Conservation (phyloP, 2,329 filamentous ascomycete genomes). For the Aspergillus sergii region DNA sequence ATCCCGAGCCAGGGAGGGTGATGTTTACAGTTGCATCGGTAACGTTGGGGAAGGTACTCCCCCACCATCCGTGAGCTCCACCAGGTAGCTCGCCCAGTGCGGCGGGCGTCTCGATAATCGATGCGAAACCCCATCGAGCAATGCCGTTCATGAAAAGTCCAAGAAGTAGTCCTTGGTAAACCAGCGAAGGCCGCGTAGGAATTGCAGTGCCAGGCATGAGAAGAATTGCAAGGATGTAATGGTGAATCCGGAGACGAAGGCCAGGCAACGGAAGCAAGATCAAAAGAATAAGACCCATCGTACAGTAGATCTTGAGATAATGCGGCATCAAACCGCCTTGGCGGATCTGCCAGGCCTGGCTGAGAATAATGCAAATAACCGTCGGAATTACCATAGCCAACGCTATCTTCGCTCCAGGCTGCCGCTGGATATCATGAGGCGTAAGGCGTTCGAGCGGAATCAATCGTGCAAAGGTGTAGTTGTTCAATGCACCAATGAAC, state of each 20-base stretch:
- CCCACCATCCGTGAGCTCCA: slow-evolving; percentile 46
- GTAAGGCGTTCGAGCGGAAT: slow-evolving; percentile 95
- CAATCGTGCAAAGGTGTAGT: slow-evolving; percentile 84
- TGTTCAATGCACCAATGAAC: slow-evolving; percentile 89
- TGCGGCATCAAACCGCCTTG: slow-evolving; percentile 78
- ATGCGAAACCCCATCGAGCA: slow-evolving; percentile 90
- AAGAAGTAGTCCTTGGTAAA: slow-evolving; percentile 87
- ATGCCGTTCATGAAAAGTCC: slow-evolving; percentile 94
- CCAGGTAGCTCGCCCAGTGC: slow-evolving; percentile 61
- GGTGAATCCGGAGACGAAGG: slow-evolving; percentile 85
- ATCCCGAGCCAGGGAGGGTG: slow-evolving; percentile 42
- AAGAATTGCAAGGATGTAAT: slow-evolving; percentile 87
- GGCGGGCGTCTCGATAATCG: slow-evolving; percentile 78
- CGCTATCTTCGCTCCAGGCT: slow-evolving; percentile 85
- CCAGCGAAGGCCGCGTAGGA: slow-evolving; percentile 78
- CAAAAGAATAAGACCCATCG: slow-evolving; percentile 68
- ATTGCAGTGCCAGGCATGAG: slow-evolving; percentile 86
- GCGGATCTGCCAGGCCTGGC: slow-evolving; percentile 83
- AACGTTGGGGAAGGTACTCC: slow-evolving; percentile 55
- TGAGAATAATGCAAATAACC: slow-evolving; percentile 67
- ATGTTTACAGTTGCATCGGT: slow-evolving; percentile 49
- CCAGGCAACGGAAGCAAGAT: slow-evolving; percentile 72
- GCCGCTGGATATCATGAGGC: slow-evolving; percentile 80
- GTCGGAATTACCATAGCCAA: slow-evolving; percentile 75
- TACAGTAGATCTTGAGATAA: slow-evolving; percentile 76